Base-by-base conservation (phyloP, 2,329 filamentous ascomycete genomes). In the Grosmannia penicillata region DNA sequence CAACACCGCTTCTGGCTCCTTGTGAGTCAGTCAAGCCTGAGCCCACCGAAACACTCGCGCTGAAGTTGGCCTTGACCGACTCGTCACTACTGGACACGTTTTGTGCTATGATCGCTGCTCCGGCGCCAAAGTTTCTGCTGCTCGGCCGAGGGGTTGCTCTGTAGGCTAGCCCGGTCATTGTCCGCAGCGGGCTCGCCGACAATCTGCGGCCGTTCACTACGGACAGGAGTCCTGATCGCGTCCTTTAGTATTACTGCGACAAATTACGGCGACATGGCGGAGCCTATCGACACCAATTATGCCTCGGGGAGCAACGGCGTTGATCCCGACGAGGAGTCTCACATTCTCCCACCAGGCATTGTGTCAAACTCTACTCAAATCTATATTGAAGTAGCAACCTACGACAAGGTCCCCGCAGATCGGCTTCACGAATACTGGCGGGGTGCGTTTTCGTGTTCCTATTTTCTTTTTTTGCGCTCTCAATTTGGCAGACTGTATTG, bases 351-450 rank as follows among this genome's bases (percentile, higher is more conserved):
- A 17, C 67, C 68, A 51, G 72, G 71, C 51, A 65, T 76, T 43
- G 61, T 76, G 43, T 60, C 62, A 36, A 76, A 75, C 53, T 63
- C 61, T 8, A 55, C 56, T 25, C 57, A 60, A 36, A 60, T 75
- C 25, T 72, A 73, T 46, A 59, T 61, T 21, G 67, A 70, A 46
- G 65, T 75, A 35, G 70, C 71, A 25, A 62, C 59, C 46, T 66
- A 66, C 47, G 51, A 63, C 18, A 53, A 62, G 25, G 56, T 73
- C 7, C 65, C 72, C 14, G 53, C 60, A 25, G 66, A 72, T 42
- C 66, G 70, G 44, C 65, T 75, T 38, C 61, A 60, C 48, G 59
- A 66, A 47, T 69, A 71, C 49, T 75, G 70, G 65, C 66, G 70
- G 55, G 70, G 72, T 76, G n/a, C 28, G 9, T 38, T 15, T 19